Evolutionary conservation across 179 eudicot species (phyloP).

Genomic region (Actinidia arguta): DNA sequence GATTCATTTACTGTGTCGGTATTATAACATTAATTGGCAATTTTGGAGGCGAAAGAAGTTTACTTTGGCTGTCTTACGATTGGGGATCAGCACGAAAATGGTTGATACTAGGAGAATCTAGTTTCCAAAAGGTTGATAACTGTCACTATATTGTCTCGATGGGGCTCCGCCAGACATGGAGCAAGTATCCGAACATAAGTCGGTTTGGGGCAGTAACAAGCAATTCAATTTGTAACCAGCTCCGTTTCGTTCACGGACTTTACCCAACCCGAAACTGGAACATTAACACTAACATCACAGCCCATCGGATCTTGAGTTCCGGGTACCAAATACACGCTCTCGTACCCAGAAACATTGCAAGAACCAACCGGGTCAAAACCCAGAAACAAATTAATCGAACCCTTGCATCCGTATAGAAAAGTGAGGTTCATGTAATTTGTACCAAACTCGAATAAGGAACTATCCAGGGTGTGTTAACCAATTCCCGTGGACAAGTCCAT

Average conservation of each 20-base stretch:
- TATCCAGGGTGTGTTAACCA: constrained; percentile 50
- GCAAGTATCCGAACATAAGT: constrained; percentile 24
- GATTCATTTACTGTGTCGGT: too few relatives aligned
- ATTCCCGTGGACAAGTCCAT: constrained; percentile 36
- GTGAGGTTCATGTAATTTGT: constrained; percentile 27
- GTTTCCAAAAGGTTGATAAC: too few relatives aligned
- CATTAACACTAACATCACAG: constrained; percentile 34
- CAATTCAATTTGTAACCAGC: constrained; percentile 3
- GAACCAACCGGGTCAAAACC: neutral
- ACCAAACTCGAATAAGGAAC: constrained; percentile 35
- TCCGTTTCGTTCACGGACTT: too few relatives aligned
- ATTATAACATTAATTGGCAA: too few relatives aligned
- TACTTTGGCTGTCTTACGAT: too few relatives aligned
- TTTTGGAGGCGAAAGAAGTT: too few relatives aligned
- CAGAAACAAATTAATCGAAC: neutral
- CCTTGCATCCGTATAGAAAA: constrained; percentile 48
- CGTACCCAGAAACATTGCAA: constrained; percentile 18
- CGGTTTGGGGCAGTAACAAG: constrained; percentile 48
- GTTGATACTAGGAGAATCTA: too few relatives aligned
- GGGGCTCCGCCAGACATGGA: neutral
- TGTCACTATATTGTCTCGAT: too few relatives aligned
- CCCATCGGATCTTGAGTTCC: constrained; percentile 17
- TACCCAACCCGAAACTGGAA: constrained; percentile 17
- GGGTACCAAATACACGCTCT: neutral
- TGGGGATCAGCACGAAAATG: too few relatives aligned